Percentiles rank a stretch among this genome's conserved stretches.
Evolutionary conservation across 495 filamentous ascomycete species (phyloP).

Genomic region (Penicillium longicatenatum): DNA sequence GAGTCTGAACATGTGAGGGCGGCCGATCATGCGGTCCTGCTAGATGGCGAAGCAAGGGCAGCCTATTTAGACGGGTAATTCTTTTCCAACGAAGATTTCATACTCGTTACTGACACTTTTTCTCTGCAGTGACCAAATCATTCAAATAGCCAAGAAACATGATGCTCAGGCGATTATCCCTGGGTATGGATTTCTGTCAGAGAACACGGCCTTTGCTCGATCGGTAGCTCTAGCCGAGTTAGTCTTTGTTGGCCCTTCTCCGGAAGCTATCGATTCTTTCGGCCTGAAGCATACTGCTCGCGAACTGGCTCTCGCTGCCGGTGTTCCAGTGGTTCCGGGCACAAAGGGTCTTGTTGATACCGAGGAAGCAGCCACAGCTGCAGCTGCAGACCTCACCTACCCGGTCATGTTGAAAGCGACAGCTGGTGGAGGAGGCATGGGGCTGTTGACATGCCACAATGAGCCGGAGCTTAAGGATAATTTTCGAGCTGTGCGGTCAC

Average conservation of each 20-base stretch:
- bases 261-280: constrained; percentile 55
- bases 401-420: constrained; percentile 62
- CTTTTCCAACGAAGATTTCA: too few species aligned
- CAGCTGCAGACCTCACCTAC: constrained; percentile 49
- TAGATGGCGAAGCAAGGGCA: too few species aligned
- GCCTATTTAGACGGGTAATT: too few species aligned
- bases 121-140: too few species aligned
- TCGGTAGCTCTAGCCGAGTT: constrained; percentile 50
- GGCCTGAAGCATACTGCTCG: constrained; percentile 61
- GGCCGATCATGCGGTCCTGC: too few species aligned
- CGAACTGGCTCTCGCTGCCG: constrained; percentile 50
- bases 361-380: constrained; percentile 47
- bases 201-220: constrained; percentile 59
- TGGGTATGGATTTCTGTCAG: constrained; percentile 61
- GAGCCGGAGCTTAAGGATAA: constrained; percentile 40
- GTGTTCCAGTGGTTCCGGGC: constrained; percentile 57
- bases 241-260: constrained; percentile 54
- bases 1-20: too few species aligned
- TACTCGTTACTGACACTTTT: too few species aligned
- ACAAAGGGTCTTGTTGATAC: constrained; percentile 46
- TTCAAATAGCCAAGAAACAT: too few species aligned
- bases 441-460: constrained; percentile 43
- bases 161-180: constrained; percentile 21
- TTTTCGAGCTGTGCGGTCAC: constrained; percentile 36
- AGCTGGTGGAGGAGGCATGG: constrained; percentile 61